Conservation (phyloP, 2,329 filamentous ascomycete species). For the Helotiales sp. region DNA sequence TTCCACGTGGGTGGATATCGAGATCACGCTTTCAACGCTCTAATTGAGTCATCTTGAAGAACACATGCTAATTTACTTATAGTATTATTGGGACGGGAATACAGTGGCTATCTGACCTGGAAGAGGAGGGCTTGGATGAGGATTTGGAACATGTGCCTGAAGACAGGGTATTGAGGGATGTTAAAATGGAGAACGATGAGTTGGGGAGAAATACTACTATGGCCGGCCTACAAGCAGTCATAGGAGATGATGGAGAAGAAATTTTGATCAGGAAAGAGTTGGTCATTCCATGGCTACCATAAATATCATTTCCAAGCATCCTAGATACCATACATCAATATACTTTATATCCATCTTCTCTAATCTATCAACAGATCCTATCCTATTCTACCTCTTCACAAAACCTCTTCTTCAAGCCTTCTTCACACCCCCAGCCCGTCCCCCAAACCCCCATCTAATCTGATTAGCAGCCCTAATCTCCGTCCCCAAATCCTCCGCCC, state of each 20-base stretch:
- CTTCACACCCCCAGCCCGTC: conserved; percentile 36
- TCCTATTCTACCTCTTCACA: too few species aligned
- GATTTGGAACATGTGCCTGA: conserved; percentile 3
- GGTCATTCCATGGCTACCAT: not conserved
- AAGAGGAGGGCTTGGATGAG: conserved; percentile 3
- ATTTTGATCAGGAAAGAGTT: not conserved
- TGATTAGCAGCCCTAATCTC: conserved; percentile 50
- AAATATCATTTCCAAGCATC: not conserved
- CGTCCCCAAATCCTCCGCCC: conserved; percentile 53
- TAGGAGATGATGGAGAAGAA: not conserved
- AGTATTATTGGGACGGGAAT: not conserved
- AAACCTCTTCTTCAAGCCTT: too few species aligned
- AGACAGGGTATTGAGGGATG: not conserved
- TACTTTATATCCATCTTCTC: too few species aligned
- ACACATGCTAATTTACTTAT: too few species aligned
- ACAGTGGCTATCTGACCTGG: not conserved
- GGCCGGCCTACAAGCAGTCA: not conserved
- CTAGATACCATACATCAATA: not conserved
- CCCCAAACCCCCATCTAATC: conserved; percentile 56
- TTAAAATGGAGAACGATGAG: conserved; percentile 1
- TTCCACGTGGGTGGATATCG: too few species aligned
- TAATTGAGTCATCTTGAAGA: too few species aligned
- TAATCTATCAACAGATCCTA: too few species aligned
- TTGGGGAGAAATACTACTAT: not conserved
- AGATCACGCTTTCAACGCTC: too few species aligned